Conservation (phyloP, 352 stramenopile species). For the Globisporangium paroecandrum region DNA sequence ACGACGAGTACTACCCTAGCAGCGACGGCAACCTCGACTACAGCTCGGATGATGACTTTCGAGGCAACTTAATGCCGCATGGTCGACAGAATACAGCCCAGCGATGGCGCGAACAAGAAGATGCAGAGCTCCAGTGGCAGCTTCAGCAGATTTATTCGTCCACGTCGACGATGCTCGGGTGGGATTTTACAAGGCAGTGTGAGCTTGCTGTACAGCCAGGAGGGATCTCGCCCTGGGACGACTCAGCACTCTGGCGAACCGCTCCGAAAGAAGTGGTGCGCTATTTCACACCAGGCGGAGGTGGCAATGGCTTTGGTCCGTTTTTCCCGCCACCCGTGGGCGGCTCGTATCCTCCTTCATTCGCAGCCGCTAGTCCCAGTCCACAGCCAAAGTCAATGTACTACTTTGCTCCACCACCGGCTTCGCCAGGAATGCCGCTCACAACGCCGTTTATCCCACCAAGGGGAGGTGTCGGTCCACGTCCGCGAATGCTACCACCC, state of each 20-base stretch:
- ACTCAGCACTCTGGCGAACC: conserved; percentile 59
- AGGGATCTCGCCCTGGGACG: conserved; percentile 34
- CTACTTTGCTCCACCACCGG: conserved; percentile 34
- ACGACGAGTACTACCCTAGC: conserved; percentile 26
- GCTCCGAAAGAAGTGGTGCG: conserved; percentile 69
- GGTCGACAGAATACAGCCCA: conserved; percentile 15
- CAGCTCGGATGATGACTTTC: conserved; percentile 10
- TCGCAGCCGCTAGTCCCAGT: conserved; percentile 5
- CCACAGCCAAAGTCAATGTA: conserved; percentile 32
- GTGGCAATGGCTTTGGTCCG: conserved; percentile 20
- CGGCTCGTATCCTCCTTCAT: conserved; percentile 6
- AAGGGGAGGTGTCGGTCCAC: neutral
- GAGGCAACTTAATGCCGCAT: neutral
- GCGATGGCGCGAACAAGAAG: conserved; percentile 39
- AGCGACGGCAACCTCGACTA: conserved; percentile 6
- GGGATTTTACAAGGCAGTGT: conserved; percentile 64
- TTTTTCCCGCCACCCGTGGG: conserved; percentile 22
- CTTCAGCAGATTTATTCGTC: conserved; percentile 75
- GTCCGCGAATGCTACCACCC: conserved; percentile 9
- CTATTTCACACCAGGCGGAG: conserved; percentile 48
- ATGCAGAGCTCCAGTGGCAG: conserved; percentile 58
- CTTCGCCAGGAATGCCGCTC: neutral
- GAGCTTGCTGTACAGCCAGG: conserved; percentile 27
- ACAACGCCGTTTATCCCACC: conserved; percentile 2
- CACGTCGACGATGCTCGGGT: conserved; percentile 65